Conservation (phyloP, 2,329 filamentous ascomycete species). For the Tolypocladium ovalisporum region DNA sequence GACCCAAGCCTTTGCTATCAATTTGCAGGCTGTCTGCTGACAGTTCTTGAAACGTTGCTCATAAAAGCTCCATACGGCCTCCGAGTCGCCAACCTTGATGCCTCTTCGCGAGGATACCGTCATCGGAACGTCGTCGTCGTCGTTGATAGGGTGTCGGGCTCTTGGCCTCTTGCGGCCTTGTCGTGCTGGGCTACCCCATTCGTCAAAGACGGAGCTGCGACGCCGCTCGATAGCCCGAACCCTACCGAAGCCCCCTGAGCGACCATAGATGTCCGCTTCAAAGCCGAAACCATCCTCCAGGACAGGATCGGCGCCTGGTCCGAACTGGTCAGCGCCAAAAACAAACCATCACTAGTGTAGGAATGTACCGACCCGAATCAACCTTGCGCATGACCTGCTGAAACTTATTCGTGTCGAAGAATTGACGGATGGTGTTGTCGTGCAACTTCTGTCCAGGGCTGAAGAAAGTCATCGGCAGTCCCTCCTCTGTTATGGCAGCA, state of each 20-base stretch:
- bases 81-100: conserved; percentile 41
- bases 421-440: conserved; percentile 27
- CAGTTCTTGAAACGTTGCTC: conserved; percentile 50
- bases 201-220: conserved; percentile 19
- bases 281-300: conserved; percentile 20
- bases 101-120: conserved; percentile 27
- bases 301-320: conserved; percentile 20
- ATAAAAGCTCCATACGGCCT: conserved; percentile 49
- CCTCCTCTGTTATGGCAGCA: conserved; percentile 37
- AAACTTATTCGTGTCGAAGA: conserved; percentile 36
- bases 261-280: conserved; percentile 13
- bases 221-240: conserved; percentile 17
- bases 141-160: conserved; percentile 24
- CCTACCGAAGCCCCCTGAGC: conserved; percentile 13
- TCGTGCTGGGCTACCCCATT: conserved; percentile 19
- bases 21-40: conserved; percentile 62
- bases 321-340: not conserved
- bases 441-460: conserved; percentile 28
- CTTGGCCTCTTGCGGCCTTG: conserved; percentile 18
- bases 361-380: conserved; percentile 23
- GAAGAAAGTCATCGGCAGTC: conserved; percentile 32
- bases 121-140: conserved; percentile 30
- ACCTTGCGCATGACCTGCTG: conserved; percentile 25
- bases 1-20: conserved; percentile 65
- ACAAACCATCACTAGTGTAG: not conserved